These are phyloP conservation scores for Annulohypoxylon truncatum DNA, from an alignment of 2,329 filamentous ascomycete genomes.

Conservation along the genomic window DNA sequence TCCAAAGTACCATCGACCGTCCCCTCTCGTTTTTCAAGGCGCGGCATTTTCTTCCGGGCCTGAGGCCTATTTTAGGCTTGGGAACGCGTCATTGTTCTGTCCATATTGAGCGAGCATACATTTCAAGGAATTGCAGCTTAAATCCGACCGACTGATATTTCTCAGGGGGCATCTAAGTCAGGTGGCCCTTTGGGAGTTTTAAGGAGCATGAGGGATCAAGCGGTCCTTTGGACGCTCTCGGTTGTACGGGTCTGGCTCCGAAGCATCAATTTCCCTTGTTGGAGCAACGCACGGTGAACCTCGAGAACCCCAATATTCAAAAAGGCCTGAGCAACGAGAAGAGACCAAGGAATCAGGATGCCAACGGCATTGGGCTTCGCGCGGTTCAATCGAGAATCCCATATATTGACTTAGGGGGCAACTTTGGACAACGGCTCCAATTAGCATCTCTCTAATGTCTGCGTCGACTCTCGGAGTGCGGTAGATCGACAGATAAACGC, in stretches of 20 bases:
- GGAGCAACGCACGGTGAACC: neutral
- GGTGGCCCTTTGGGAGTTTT: neutral
- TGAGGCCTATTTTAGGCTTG: neutral
- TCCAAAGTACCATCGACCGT: neutral
- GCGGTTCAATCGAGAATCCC: neutral
- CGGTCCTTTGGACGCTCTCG: neutral
- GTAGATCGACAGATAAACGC: neutral
- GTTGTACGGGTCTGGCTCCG: neutral
- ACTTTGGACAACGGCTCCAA: neutral
- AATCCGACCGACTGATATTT: neutral
- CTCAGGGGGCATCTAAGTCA: neutral
- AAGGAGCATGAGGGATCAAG: constrained; percentile 5
- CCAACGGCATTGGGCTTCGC: neutral
- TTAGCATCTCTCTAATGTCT: too few relatives aligned
- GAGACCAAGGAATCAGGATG: neutral
- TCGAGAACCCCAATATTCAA: neutral
- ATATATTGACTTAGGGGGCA: neutral
- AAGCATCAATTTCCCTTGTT: neutral
- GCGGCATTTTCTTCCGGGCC: constrained; percentile 27
- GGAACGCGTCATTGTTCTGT: neutral
- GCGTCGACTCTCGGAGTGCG: neutral
- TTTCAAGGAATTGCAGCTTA: neutral
- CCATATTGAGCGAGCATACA: neutral
- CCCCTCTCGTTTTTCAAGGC: constrained; percentile 2
- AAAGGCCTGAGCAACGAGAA: neutral